phyloP scores from a whole-genome alignment of 805 yeast species.

The Ogataea methylovora region DNA sequence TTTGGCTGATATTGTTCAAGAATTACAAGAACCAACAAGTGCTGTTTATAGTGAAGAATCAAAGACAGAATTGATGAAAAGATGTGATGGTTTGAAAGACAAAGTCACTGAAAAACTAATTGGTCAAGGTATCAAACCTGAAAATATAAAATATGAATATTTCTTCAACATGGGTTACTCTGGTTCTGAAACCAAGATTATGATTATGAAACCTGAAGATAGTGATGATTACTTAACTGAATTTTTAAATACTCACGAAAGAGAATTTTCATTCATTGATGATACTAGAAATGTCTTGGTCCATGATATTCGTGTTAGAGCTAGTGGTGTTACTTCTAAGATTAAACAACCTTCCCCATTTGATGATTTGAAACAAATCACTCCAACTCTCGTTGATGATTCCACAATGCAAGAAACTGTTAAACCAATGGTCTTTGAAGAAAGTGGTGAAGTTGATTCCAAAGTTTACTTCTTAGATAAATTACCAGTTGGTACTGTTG shows the following conservation, averaged over 20 bases:
- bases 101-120: slow-evolving; percentile 17
- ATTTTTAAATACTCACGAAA: slow-evolving; percentile 47
- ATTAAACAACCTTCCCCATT: neutral
- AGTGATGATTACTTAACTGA: slow-evolving; percentile 28
- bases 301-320: slow-evolving; percentile 61
- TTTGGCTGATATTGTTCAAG: slow-evolving; percentile 36
- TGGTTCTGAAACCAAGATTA: slow-evolving; percentile 75
- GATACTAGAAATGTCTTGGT: slow-evolving; percentile 49
- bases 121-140: slow-evolving; percentile 19
- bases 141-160: slow-evolving; percentile 14
- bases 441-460: slow-evolving; percentile 14
- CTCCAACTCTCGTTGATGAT: neutral
- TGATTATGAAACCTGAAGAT: slow-evolving; percentile 35
- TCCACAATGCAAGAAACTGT: neutral
- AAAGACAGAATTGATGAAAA: slow-evolving; percentile 4
- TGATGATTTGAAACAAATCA: neutral
- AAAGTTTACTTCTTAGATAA: slow-evolving; percentile 41
- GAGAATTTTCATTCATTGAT: slow-evolving; percentile 63
- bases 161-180: slow-evolving; percentile 67
- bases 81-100: slow-evolving; percentile 11
- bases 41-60: slow-evolving; percentile 7
- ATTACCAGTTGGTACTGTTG: slow-evolving; percentile 39
- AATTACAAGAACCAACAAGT: slow-evolving; percentile 18
- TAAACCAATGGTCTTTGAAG: slow-evolving; percentile 6
- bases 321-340: slow-evolving; percentile 1